Percentiles rank a stretch among this genome's conserved stretches.
Evolutionary conservation across 208 protist species (phyloP).

Genomic region (Trypanosoma cruzi): DNA sequence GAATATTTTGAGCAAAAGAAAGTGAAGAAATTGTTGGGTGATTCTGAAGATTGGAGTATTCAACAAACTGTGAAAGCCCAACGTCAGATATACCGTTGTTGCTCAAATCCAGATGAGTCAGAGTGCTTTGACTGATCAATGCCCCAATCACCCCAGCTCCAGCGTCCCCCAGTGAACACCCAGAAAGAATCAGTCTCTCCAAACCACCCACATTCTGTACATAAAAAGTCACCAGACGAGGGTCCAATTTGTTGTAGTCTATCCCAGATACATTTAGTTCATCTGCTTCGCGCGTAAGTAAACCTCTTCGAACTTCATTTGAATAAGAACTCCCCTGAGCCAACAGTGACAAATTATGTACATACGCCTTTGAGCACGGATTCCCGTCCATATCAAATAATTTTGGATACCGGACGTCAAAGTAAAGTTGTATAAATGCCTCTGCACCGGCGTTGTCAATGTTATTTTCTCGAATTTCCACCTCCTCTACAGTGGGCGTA

Average conservation of each 20-base stretch:
- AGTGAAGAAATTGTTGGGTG: slow-evolving; percentile 45
- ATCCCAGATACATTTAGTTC: slow-evolving; percentile 52
- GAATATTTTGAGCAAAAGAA: slow-evolving; percentile 62
- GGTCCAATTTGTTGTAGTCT: slow-evolving; percentile 57
- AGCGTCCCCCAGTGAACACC: slow-evolving; percentile 42
- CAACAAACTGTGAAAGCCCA: slow-evolving; percentile 54
- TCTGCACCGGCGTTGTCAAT: slow-evolving; percentile 67
- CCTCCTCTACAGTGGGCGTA: slow-evolving; percentile 36
- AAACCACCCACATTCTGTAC: slow-evolving; percentile 43
- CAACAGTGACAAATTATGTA: slow-evolving; percentile 54
- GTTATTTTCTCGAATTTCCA: slow-evolving; percentile 61
- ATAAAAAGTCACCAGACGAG: slow-evolving; percentile 57
- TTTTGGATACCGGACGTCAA: slow-evolving; percentile 31
- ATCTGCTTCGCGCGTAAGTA: slow-evolving; percentile 42
- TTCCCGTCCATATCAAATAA: slow-evolving; percentile 55
- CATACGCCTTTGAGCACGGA: slow-evolving; percentile 41
- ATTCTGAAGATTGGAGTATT: slow-evolving; percentile 42
- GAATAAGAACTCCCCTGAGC: slow-evolving; percentile 38
- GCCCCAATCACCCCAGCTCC: slow-evolving; percentile 45
- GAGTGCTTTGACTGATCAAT: slow-evolving; percentile 48
- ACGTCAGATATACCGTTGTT: slow-evolving; percentile 53
- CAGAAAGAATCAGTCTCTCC: slow-evolving; percentile 57
- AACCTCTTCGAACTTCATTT: slow-evolving; percentile 38
- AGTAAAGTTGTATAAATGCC: slow-evolving; percentile 54
- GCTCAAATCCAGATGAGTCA: slow-evolving; percentile 44